Evolutionary conservation across 208 protist genomes (phyloP).

Genomic region (Acanthamoeba quina): DNA sequence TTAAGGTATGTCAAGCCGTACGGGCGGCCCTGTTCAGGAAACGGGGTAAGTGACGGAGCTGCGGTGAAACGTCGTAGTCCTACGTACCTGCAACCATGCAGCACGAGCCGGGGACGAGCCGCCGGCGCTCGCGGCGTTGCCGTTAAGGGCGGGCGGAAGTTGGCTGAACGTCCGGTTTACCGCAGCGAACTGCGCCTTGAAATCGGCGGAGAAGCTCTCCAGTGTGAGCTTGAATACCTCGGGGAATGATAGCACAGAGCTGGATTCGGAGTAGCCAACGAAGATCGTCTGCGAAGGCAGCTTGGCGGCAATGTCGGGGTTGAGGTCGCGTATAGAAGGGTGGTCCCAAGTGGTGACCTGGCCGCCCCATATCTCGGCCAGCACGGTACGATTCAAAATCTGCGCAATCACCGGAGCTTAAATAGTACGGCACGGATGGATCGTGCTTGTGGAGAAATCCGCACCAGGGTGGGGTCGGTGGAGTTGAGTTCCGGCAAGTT

Average conservation of each 20-base stretch:
- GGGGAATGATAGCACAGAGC: not conserved
- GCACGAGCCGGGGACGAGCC: not conserved
- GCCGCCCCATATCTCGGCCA: not conserved
- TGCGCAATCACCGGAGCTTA: not conserved
- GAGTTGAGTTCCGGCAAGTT: not conserved
- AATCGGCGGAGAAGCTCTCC: not conserved
- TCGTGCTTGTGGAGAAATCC: not conserved
- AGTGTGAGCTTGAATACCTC: slow-evolving; percentile 25
- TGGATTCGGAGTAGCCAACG: not conserved
- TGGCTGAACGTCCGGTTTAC: not conserved
- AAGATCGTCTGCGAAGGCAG: not conserved
- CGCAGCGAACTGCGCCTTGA: slow-evolving; percentile 23
- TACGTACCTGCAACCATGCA: not conserved
- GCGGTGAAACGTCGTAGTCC: no score
- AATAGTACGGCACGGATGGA: not conserved
- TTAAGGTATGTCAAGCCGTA: slow-evolving; percentile 38
- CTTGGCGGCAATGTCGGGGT: not conserved
- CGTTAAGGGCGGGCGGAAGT: not conserved
- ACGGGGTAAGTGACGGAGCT: not conserved
- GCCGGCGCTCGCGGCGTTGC: not conserved
- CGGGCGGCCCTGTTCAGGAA: not conserved
- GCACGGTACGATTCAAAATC: slow-evolving; percentile 20
- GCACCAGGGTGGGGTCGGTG: not conserved
- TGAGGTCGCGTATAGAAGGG: not conserved
- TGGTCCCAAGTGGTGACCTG: slow-evolving; percentile 4